Conservation (phyloP, 495 filamentous ascomycete species). For the Friedmanniomyces simplex region DNA sequence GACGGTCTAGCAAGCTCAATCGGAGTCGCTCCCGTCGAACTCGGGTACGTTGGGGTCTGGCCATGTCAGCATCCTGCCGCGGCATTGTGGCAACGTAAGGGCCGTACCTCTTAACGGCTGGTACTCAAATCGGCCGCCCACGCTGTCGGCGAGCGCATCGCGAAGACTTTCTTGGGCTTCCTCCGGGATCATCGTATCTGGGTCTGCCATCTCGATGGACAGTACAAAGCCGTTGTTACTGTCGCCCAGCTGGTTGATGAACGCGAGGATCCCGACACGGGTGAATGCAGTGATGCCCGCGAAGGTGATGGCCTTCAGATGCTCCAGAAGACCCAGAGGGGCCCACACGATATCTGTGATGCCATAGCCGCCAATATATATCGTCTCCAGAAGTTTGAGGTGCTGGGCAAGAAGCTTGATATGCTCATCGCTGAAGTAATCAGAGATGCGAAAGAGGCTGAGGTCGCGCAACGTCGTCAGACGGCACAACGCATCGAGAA, state of each 20-base stretch:
- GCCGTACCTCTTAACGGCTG: constrained; percentile 28
- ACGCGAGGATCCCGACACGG: constrained; percentile 26
- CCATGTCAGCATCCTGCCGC: background rate
- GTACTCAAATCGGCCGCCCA: constrained; percentile 33
- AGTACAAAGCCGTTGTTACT: constrained; percentile 30
- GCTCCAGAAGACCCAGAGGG: constrained; percentile 27
- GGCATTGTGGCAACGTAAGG: background rate
- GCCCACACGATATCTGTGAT: constrained; percentile 42
- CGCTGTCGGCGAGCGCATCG: constrained; percentile 25
- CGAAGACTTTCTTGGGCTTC: constrained; percentile 26
- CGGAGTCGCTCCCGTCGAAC: constrained; percentile 29
- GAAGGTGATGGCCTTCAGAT: constrained; percentile 29
- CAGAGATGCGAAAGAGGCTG: constrained; percentile 43
- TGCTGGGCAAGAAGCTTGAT: constrained; percentile 41
- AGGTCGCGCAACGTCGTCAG: constrained; percentile 42
- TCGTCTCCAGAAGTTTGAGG: constrained; percentile 43
- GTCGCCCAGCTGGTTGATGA: constrained; percentile 26
- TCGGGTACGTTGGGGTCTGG: constrained; percentile 33
- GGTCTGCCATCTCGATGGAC: constrained; percentile 31
- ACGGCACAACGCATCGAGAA: constrained; percentile 39
- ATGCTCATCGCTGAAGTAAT: constrained; percentile 42
- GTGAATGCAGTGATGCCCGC: constrained; percentile 32
- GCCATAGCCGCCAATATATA: constrained; percentile 46
- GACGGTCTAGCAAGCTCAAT: constrained; percentile 1
- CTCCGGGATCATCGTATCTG: constrained; percentile 26